Evolutionary conservation across 495 filamentous ascomycete species (phyloP), one percentile per base, ranked within the genome.

Genomic region (Penicillium salamii): DNA sequence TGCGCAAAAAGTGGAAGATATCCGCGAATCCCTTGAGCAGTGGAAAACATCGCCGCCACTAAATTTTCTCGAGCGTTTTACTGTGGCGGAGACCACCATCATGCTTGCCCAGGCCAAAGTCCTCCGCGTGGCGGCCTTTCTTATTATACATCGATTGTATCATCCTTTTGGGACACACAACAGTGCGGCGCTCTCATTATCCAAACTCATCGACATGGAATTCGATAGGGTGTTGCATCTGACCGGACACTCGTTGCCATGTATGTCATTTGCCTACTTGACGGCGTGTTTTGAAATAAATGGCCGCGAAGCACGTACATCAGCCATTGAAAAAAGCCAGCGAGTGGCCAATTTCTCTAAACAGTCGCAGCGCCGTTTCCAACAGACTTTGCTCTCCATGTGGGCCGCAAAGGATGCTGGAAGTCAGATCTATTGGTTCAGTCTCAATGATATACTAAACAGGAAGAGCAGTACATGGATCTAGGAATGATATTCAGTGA

Each of bases 261-360:
- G 58, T 38, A 52, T 44, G 5, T 12, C 44, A 7, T 35, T 61
- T 29, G 28, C 58, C 13, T 61, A 54, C 35, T 18, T 57, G 11
- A 36, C 33, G n/a, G 54, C 58, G n/a, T 57, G 58, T 38, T 54
- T 54, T 32, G 53, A 61, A 20, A 29, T 57, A 5, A 19, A 31
- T 0, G 47, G 35, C 1, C 21, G 14, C 0, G 46, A 54, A 23
- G 34, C 23, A 17, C 46, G 51, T 14, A 5, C 28, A 3, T 5
- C 8, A 1, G 40, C 33, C 3, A n/a, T 57, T 23, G 15, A 34
- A 14, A 41, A 31, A 13, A 46, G 32, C 7, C n/a, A 29, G 5
- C 8, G 37, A 1, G 42, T 54, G 7, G 34, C 57, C 7, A 57
- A 38, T 0, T 61, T 61, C 15, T 61, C 58, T 13, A 49, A 42